phyloP scores from a whole-genome alignment of 129 eudicot species.

The Sambucus nigra region DNA sequence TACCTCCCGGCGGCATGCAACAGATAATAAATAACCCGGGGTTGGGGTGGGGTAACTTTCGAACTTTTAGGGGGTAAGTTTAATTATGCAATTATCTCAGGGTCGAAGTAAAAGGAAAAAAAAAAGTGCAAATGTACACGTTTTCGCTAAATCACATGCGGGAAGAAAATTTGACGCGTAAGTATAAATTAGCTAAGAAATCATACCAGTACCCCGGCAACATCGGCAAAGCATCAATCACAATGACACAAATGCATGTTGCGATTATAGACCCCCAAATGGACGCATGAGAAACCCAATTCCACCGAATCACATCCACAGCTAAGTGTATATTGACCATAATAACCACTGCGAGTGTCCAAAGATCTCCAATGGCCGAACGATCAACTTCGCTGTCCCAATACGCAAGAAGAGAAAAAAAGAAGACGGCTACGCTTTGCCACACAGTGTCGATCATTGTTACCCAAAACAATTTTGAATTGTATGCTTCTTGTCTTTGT shows the following conservation, averaged over 20 bases:
- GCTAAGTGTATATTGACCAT: conserved; percentile 81
- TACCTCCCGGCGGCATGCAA: too few relatives aligned
- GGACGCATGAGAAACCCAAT: conserved; percentile 69
- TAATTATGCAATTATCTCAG: too few relatives aligned
- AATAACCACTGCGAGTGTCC: conserved; percentile 79
- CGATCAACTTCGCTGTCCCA: conserved; percentile 61
- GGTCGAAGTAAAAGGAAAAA: too few relatives aligned
- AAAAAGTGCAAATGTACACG: too few relatives aligned
- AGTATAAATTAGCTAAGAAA: conserved; percentile 4
- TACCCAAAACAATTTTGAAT: conserved; percentile 60
- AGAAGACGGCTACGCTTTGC: conserved; percentile 84
- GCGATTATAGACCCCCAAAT: conserved; percentile 84
- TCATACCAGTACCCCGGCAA: conserved; percentile 88
- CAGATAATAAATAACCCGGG: too few relatives aligned
- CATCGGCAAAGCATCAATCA: conserved; percentile 52
- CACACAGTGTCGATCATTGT: conserved; percentile 78
- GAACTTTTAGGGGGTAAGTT: too few relatives aligned
- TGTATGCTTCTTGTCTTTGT: conserved; percentile 80
- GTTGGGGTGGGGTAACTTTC: too few relatives aligned
- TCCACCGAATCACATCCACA: conserved; percentile 89
- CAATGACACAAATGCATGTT: conserved; percentile 70
- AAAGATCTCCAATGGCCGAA: conserved; percentile 83
- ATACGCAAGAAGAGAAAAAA: conserved; percentile 59
- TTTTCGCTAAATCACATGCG: too few relatives aligned
- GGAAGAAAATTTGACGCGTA: background rate